Base-by-base conservation (phyloP, 1,139 yeast species). In the Saccharomyces hybrid region DNA sequence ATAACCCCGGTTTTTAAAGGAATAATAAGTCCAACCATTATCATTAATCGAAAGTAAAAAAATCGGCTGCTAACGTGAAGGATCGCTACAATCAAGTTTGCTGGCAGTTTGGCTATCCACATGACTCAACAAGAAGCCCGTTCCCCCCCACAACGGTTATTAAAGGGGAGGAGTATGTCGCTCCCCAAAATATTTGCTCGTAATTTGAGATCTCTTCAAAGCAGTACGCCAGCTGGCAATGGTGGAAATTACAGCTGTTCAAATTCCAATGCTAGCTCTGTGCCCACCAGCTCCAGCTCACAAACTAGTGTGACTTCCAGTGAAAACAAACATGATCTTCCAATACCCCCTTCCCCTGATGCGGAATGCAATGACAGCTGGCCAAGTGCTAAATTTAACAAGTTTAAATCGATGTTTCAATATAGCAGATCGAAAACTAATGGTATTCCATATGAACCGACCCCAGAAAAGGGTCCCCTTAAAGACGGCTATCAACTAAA, bases 91-190 rank as follows among this genome's bases (percentile, higher is more conserved):
- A 38, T 6, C 24, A 38, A 38, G 26, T 1, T 9, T 16, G 14
- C 24, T 28, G 21, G 11, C 24, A 16, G 26, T 38, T 8, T 38
- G 5, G 44, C 24, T 38, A 38, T 19, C 16, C 11, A 38, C 42
- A 38, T 38, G 44, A 38, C 44, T 38, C 44, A 38, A 11, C 21
- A 38, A 38, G 44, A 38, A 38, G 11, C 11, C n/a, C 44, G 24
- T 38, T 38, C 44, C 24, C 24, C 24, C 24, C 19, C 44, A 11
- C 44, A 38, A 38, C 26, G 24, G 24, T 19, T 38, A 16, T 38
- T 24, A n/a, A 38, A 38, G 44, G 44, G 44, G 44, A 38, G 44
- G 26, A 38, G 44, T 19, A 38, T 38, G 44, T 38, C 44, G 44
- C 24, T 38, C 11, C 44, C 44, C 24, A 38, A 38, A 38, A 16